Conservation (phyloP, 352 stramenopile genomes). For the Globisporangium spiculum region DNA sequence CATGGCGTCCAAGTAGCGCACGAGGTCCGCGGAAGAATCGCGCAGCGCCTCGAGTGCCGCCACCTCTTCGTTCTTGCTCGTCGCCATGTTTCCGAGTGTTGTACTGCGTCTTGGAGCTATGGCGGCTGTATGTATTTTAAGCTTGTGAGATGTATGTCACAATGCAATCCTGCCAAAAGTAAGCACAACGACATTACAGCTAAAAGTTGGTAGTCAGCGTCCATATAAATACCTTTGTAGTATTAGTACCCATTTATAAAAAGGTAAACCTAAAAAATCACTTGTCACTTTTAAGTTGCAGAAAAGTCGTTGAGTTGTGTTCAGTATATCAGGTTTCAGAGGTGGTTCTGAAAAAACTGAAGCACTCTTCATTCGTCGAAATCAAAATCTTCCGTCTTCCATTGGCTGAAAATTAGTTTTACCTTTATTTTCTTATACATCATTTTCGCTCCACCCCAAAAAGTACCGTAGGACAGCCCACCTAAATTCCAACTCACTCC, state of each 20-base stretch:
- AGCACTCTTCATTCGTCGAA: neutral
- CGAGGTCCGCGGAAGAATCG: conserved; percentile 71
- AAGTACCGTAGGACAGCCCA: neutral
- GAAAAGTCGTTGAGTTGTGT: neutral
- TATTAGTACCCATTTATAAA: neutral
- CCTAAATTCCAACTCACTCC: neutral
- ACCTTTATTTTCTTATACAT: neutral
- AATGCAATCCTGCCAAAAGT: neutral
- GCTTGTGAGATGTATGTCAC: neutral
- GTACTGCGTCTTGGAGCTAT: neutral
- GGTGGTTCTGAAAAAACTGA: neutral
- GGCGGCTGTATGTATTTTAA: neutral
- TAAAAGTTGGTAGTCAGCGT: neutral
- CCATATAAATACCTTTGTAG: neutral
- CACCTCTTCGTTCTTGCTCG: conserved; percentile 75
- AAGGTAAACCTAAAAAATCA: neutral
- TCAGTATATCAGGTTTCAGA: conserved; percentile 1
- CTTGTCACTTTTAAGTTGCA: neutral
- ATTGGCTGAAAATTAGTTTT: neutral
- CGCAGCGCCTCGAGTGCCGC: conserved; percentile 73
- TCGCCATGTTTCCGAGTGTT: conserved; percentile 25
- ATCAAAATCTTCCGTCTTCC: neutral
- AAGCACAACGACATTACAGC: neutral
- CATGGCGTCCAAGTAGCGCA: conserved; percentile 73
- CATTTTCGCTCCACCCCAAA: neutral